Conservation (phyloP, 148 eudicot species). For the Polygonum aviculare region DNA sequence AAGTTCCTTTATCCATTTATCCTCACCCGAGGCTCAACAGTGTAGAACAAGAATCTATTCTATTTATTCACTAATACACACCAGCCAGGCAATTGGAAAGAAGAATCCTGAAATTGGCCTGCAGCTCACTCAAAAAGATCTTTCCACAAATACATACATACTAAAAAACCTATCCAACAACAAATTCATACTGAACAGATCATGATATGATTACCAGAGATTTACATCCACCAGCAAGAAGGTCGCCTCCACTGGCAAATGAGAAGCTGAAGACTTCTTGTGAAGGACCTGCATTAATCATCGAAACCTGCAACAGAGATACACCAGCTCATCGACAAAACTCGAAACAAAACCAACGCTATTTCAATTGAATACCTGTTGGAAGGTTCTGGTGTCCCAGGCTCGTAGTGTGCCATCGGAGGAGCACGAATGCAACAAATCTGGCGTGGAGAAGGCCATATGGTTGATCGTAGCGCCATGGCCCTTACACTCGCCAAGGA, state of each 20-base stretch:
- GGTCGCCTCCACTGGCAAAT: slow-evolving; percentile 49
- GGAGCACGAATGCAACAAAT: slow-evolving; percentile 60
- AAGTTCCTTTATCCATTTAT: not conserved
- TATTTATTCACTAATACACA: not conserved
- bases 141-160: not conserved
- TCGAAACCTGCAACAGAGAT: slow-evolving; percentile 46
- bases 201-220: slow-evolving; percentile 46
- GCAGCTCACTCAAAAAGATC: not conserved
- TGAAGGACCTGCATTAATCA: slow-evolving; percentile 53
- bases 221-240: slow-evolving; percentile 89
- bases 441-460: slow-evolving; percentile 43
- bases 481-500: slow-evolving; percentile 62
- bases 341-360: not conserved
- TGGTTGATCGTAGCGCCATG: slow-evolving; percentile 60
- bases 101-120: not conserved
- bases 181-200: not conserved
- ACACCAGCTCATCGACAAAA: not conserved
- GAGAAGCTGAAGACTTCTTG: slow-evolving; percentile 87
- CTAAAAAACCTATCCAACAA: not conserved
- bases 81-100: not conserved
- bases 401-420: slow-evolving; percentile 75
- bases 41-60: not conserved
- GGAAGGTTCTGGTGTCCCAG: slow-evolving; percentile 80
- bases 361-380: slow-evolving; percentile 35
- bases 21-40: not conserved